A percentile compares a stretch with the other conserved stretches of the same genome.
phyloP scores from a whole-genome alignment of 805 yeast genomes.

The Lachancea dasiensis region DNA sequence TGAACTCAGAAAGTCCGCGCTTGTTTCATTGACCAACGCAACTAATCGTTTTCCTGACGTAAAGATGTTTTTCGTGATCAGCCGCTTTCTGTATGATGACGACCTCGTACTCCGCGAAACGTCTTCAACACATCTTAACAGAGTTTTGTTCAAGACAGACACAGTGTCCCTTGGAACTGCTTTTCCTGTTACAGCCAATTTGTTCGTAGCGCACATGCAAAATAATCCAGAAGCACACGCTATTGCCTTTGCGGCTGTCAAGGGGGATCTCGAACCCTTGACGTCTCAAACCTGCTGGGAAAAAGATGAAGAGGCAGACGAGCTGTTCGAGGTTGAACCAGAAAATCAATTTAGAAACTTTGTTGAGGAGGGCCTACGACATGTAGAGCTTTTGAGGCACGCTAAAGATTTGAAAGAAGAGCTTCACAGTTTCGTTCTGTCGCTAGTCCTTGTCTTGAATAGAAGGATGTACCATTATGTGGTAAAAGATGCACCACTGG shows the following conservation, averaged over 20 bases:
- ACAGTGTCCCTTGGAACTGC: slow-evolving; percentile 16
- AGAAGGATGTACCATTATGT: background rate
- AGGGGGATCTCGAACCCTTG: background rate
- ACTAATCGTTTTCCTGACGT: slow-evolving; percentile 6
- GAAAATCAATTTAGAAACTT: slow-evolving; percentile 60
- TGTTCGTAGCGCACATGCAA: slow-evolving; percentile 13
- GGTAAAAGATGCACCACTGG: slow-evolving; percentile 17
- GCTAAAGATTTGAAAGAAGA: background rate
- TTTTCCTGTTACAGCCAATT: slow-evolving; percentile 32
- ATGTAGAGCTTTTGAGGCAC: slow-evolving; percentile 18
- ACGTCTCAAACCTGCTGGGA: background rate
- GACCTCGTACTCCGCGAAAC: slow-evolving; percentile 51
- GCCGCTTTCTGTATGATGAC: slow-evolving; percentile 53
- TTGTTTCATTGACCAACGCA: slow-evolving; percentile 19
- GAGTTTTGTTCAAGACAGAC: slow-evolving; percentile 25
- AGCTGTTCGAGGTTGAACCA: slow-evolving; percentile 61
- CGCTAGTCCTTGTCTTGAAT: background rate
- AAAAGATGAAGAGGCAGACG: slow-evolving; percentile 6
- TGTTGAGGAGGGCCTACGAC: slow-evolving; percentile 27
- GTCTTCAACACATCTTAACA: slow-evolving; percentile 40
- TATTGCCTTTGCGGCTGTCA: background rate
- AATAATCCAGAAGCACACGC: background rate
- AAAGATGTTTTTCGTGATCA: slow-evolving; percentile 24
- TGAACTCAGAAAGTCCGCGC: slow-evolving; percentile 22
- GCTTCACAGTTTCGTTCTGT: background rate